Evolutionary conservation across 352 stramenopile genomes (phyloP), one percentile per base, ranked within the genome.

Genomic region (Pythium scleroteichum): DNA sequence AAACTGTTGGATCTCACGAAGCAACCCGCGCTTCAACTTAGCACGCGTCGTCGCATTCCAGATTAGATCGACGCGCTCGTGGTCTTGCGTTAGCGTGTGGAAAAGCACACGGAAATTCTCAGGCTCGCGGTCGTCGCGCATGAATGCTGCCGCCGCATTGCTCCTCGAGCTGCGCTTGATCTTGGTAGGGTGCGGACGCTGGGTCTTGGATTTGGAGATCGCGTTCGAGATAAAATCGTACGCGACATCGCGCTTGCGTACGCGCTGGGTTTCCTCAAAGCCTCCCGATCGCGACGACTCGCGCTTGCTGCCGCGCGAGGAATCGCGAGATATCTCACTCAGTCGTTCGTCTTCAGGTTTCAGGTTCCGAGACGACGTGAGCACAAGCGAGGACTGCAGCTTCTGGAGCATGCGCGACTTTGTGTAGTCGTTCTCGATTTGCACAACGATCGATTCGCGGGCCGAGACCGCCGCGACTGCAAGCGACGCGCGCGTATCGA

Each of bases 101-200:
- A 99, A 99, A 29, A 99, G 78, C 8, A 98, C 73, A n/a, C 85
- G 75, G 59, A 98, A 98, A 68, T 98, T 98, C 54, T 98, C 93
- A 20, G 76, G 73, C 29, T 71, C 60, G 16, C 64, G 58, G 32
- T 59, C 47, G 27, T 66, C 49, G 35, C 53, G 59, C 35, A 59
- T 40, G 14, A 62, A 69, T 8, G 44, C 45, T 12, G 40, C 26
- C 2, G 61, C 40, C 7, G 53, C 20, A 14, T 40, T 50, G 14
- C 67, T 53, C 19, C 59, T 71, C 23, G 62, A 24, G 13, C 54
- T 42, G 29, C 59, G 58, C 46, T 67, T 76, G 26, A 66, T 64
- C 10, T 53, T 66, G 5, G 59, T 72, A 13, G 62, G 69, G 32
- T 65, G 59, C 13, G 49, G 60, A 22, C 63, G 64, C 19, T 80